These are phyloP conservation scores for Durusdinium trenchii DNA, from an alignment of 73 alveolate genomes.

Conservation along the genomic window DNA sequence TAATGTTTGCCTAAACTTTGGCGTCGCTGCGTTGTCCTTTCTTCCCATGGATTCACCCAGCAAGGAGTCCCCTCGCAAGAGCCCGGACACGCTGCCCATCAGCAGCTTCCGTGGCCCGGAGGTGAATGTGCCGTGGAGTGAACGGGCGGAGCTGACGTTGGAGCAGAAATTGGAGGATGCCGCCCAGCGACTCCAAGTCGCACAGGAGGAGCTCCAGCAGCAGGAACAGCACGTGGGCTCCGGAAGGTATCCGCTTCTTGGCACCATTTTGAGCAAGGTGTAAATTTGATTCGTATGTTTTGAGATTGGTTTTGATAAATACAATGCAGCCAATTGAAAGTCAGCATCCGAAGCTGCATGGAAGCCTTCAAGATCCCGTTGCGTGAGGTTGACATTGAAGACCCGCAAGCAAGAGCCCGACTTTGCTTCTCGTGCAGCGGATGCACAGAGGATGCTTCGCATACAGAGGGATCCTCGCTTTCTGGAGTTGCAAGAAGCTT, in stretches of 20 bases:
- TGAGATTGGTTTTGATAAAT: no score
- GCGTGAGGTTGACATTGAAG: not conserved
- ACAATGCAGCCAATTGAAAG: not conserved
- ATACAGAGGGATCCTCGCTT: conserved; percentile 56
- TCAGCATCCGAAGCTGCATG: not conserved
- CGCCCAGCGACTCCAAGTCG: not conserved
- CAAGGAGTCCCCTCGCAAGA: no score
- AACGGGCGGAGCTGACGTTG: conserved; percentile 18
- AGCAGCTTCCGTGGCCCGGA: conserved; percentile 56
- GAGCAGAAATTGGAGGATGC: conserved; percentile 63
- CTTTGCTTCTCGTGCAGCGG: conserved; percentile 53
- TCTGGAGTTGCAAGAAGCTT: conserved; percentile 51
- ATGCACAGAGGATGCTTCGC: conserved; percentile 46
- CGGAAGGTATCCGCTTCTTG: conserved; percentile 14
- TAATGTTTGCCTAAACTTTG: no score
- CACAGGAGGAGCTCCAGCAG: conserved; percentile 38
- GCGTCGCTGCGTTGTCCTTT: no score
- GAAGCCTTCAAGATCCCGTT: not conserved
- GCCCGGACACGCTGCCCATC: no score
- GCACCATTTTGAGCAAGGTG: not conserved
- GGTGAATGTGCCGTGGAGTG: conserved; percentile 68
- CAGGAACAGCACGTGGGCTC: conserved; percentile 36
- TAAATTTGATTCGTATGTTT: no score
- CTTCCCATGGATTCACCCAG: no score
- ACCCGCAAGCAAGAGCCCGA: not conserved